These are phyloP conservation scores for Sphagnum contortum DNA, from an alignment of 225 moss, liverwort and hornwort species.

Conservation along the genomic window DNA sequence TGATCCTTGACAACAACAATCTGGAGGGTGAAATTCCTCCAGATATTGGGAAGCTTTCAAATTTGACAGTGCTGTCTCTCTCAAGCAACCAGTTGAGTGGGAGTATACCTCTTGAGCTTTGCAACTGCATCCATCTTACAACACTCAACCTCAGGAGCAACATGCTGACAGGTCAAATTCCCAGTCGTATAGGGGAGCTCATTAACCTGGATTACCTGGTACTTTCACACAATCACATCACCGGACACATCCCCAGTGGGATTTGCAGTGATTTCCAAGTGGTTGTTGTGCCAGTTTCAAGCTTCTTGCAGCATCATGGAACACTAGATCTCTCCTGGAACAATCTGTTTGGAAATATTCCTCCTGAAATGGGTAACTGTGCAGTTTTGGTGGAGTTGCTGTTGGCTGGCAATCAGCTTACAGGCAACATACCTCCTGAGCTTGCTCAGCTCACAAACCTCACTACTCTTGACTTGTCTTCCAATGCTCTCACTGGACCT, in stretches of 20 bases:
- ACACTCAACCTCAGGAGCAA: constrained; percentile 73
- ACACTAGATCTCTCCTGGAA: constrained; percentile 38
- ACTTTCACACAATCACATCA: constrained; percentile 54
- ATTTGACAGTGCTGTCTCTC: constrained; percentile 54
- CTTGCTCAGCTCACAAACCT: constrained; percentile 30
- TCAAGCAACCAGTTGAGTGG: constrained; percentile 56
- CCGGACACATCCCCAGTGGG: constrained; percentile 52
- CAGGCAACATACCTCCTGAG: constrained; percentile 27
- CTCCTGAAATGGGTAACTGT: constrained; percentile 30
- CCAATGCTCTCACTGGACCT: constrained; percentile 26
- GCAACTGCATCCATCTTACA: constrained; percentile 59
- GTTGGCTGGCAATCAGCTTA: constrained; percentile 21
- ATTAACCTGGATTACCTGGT: constrained; percentile 73
- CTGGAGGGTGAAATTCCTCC: constrained; percentile 36
- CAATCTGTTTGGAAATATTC: constrained; percentile 32
- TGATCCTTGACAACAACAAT: constrained; percentile 35
- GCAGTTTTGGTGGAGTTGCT: constrained; percentile 31
- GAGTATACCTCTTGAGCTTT: constrained; percentile 47
- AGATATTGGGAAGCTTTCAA: constrained; percentile 28
- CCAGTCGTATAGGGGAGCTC: constrained; percentile 52
- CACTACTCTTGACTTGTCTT: constrained; percentile 24
- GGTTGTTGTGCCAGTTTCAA: constrained; percentile 23
- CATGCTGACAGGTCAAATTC: constrained; percentile 52
- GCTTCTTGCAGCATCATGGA: constrained; percentile 53
- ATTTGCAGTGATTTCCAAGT: constrained; percentile 52